These are phyloP conservation scores for Candida odintsovae DNA, from an alignment of 805 yeast genomes.

Conservation along the genomic window DNA sequence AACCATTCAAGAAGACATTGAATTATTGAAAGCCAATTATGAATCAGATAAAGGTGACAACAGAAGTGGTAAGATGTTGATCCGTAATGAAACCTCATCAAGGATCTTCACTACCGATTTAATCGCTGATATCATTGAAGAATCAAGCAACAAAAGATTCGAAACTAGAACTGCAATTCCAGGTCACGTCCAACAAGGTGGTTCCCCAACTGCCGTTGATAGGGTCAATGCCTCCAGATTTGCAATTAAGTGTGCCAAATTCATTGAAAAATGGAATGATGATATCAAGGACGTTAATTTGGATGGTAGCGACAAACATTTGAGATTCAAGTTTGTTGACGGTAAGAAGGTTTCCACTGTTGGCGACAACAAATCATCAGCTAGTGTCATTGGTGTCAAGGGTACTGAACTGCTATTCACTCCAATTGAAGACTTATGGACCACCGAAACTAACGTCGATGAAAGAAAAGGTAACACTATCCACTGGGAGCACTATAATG, in stretches of 20 bases:
- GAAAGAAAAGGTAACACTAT: conserved; percentile 61
- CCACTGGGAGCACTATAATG: conserved; percentile 62
- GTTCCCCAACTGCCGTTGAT: conserved; percentile 90
- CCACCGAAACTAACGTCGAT: conserved; percentile 50
- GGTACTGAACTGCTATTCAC: conserved; percentile 60
- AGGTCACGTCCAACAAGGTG: conserved; percentile 98
- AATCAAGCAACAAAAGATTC: conserved; percentile 69
- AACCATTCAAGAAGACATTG: conserved; percentile 72
- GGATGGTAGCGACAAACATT: conserved; percentile 35
- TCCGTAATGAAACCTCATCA: conserved; percentile 82
- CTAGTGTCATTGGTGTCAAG: conserved; percentile 62
- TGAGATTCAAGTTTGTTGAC: conserved; percentile 46
- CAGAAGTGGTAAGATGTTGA: conserved; percentile 78
- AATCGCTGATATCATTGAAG: conserved; percentile 76
- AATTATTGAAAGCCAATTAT: conserved; percentile 61
- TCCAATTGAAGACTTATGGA: conserved; percentile 51
- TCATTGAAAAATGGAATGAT: conserved; percentile 61
- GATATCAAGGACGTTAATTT: conserved; percentile 26
- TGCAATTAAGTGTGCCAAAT: conserved; percentile 85
- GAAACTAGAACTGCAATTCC: conserved; percentile 95
- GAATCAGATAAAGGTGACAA: conserved; percentile 69
- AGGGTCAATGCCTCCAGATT: conserved; percentile 84
- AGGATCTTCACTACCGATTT: conserved; percentile 75
- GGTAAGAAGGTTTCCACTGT: conserved; percentile 44
- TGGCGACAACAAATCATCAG: conserved; percentile 33